These are phyloP conservation scores for Rhododendron molle DNA, from an alignment of 148 eudicot species.

Conservation along the genomic window DNA sequence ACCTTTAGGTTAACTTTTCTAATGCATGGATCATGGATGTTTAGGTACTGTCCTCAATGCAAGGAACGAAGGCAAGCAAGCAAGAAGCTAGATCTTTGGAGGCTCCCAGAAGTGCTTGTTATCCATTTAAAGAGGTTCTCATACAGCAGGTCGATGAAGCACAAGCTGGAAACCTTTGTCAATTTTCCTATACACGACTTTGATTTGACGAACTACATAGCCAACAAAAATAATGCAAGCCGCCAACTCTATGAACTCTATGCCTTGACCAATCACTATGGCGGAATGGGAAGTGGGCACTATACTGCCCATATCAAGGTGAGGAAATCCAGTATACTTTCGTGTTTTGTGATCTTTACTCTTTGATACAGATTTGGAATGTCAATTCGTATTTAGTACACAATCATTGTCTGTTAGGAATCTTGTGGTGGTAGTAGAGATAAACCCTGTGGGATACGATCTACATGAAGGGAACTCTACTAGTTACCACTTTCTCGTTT, in stretches of 20 bases:
- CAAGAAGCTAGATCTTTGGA: conserved; percentile 98
- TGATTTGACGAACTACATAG: conserved; percentile 81
- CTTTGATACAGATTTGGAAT: neutral
- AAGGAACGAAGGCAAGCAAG: conserved; percentile 93
- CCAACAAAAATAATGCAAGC: conserved; percentile 68
- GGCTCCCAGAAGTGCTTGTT: conserved; percentile 92
- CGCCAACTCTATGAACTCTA: conserved; percentile 86
- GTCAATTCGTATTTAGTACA: neutral
- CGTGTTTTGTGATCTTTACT: neutral
- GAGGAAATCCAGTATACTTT: conserved; percentile 13
- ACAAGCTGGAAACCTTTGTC: conserved; percentile 84
- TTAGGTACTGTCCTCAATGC: conserved; percentile 95
- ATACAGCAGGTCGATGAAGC: conserved; percentile 84
- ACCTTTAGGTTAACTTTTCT: neutral
- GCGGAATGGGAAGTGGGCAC: conserved; percentile 97
- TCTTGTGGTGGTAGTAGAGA: neutral
- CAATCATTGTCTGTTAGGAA: neutral
- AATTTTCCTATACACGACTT: conserved; percentile 88
- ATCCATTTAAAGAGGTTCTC: conserved; percentile 95
- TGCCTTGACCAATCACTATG: conserved; percentile 91
- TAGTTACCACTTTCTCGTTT: neutral
- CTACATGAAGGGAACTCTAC: neutral
- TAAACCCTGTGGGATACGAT: neutral
- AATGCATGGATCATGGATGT: conserved; percentile 4
- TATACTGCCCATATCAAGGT: conserved; percentile 97